A percentile compares a stretch with the other conserved stretches of the same genome.
phyloP scores from a whole-genome alignment of 2,329 filamentous ascomycete genomes.

The Apiospora hydei region DNA sequence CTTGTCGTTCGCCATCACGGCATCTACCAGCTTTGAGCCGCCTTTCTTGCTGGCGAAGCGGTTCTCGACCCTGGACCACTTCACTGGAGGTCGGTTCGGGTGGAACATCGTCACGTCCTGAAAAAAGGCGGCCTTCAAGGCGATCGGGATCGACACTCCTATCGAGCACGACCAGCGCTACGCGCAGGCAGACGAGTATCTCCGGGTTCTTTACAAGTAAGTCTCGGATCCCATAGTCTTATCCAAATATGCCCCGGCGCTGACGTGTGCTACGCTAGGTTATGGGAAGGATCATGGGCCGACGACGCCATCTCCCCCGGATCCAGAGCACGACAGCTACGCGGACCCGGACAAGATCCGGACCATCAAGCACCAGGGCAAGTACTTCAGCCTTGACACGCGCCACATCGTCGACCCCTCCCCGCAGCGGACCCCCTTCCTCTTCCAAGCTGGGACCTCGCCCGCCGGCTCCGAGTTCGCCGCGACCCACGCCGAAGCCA shows the following conservation, averaged over 20 bases:
- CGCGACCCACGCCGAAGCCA: slow-evolving; percentile 64
- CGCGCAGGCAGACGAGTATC: slow-evolving; percentile 66
- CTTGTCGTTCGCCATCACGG: slow-evolving; percentile 67
- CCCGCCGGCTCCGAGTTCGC: slow-evolving; percentile 63
- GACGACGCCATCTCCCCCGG: slow-evolving; percentile 61
- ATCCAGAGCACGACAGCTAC: slow-evolving; percentile 62
- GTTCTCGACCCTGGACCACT: slow-evolving; percentile 68
- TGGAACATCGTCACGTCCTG: slow-evolving; percentile 68
- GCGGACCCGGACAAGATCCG: slow-evolving; percentile 65
- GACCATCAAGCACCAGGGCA: slow-evolving; percentile 66
- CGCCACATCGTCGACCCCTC: slow-evolving; percentile 61
- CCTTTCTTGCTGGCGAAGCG: slow-evolving; percentile 68
- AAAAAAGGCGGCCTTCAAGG: slow-evolving; percentile 69
- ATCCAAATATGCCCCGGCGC: slow-evolving; percentile 23
- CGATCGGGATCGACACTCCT: slow-evolving; percentile 63
- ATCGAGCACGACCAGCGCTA: slow-evolving; percentile 70
- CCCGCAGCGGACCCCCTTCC: slow-evolving; percentile 62
- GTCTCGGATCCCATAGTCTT: slow-evolving; percentile 17
- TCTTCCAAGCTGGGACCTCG: slow-evolving; percentile 67
- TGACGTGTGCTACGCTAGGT: slow-evolving; percentile 38
- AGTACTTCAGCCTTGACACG: slow-evolving; percentile 56
- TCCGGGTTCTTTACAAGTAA: slow-evolving; percentile 68
- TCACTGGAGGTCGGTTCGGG: slow-evolving; percentile 66
- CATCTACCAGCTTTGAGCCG: slow-evolving; percentile 68
- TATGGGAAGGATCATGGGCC: slow-evolving; percentile 64